phyloP scores from a whole-genome alignment of 805 yeast species.

The Saccharomyces paradoxus region DNA sequence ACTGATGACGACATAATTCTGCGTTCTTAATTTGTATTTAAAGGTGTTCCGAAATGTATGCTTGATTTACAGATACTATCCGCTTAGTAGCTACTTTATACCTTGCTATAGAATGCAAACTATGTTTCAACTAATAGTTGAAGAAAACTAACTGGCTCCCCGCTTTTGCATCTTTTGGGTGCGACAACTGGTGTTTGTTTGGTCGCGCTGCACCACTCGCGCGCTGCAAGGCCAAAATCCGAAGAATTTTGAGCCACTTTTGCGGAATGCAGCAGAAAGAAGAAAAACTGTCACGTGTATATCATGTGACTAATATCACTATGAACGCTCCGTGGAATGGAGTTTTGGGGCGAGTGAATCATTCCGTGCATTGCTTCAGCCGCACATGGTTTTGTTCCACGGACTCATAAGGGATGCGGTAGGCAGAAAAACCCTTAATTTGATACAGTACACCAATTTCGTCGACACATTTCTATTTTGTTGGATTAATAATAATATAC shows the following conservation, averaged over 20 bases:
- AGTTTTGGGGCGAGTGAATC: neutral
- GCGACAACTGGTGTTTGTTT: neutral
- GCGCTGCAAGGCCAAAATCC: neutral
- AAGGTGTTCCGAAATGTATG: neutral
- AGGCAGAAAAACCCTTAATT: neutral
- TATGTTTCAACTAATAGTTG: neutral
- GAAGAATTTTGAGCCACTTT: neutral
- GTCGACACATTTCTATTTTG: too few relatives aligned
- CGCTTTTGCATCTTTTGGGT: neutral
- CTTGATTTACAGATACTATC: neutral
- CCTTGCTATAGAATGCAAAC: neutral
- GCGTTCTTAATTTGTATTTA: neutral
- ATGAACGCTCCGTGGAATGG: neutral
- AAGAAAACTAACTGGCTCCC: neutral
- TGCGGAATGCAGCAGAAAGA: neutral
- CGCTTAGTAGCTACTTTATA: neutral
- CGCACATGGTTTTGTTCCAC: neutral
- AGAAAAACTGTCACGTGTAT: neutral
- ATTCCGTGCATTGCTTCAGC: neutral
- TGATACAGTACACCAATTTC: neutral
- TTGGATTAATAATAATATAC: too few relatives aligned
- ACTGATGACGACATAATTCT: constrained; percentile 61
- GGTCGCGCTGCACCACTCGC: neutral
- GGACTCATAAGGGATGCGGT: neutral
- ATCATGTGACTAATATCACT: neutral